phyloP scores from a whole-genome alignment of 2,329 filamentous ascomycete genomes.

The Colletotrichum sublineola region DNA sequence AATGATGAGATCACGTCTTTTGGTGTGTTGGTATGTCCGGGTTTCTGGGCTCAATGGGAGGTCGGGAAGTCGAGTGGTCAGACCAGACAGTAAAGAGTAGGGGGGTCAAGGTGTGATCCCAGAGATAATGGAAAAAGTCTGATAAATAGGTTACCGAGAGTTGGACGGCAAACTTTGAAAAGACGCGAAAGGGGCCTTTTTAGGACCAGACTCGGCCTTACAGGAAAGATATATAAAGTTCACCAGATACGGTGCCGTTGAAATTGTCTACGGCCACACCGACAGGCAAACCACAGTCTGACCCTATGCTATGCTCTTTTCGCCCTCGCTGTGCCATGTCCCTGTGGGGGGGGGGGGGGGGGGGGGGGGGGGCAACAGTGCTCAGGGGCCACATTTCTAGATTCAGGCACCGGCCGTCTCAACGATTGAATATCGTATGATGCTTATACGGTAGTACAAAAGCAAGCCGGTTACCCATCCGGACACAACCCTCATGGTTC shows the following conservation, averaged over 20 bases:
- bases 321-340: conserved; percentile 17
- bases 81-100: not conserved
- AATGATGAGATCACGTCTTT: conserved; percentile 1
- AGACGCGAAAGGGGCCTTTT: not conserved
- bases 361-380: conserved; percentile 22
- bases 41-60: conserved; percentile 3
- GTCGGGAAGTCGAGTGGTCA: not conserved
- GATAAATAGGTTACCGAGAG: not conserved
- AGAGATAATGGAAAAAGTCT: conserved; percentile 17
- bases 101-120: conserved; percentile 26
- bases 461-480: conserved; percentile 34
- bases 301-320: not conserved
- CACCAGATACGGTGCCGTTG: conserved; percentile 3
- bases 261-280: conserved; percentile 11
- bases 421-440: conserved; percentile 39
- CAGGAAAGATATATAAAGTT: conserved; percentile 31
- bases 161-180: conserved; percentile 12
- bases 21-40: not conserved
- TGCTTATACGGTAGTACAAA: conserved; percentile 31
- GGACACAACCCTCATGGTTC: conserved; percentile 27
- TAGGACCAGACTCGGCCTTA: not conserved
- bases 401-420: conserved; percentile 29
- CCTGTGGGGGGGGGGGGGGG: conserved; percentile 28
- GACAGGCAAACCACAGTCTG: not conserved
- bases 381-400: conserved; percentile 11